Evolutionary conservation across 139 green algal species (phyloP), one percentile per base, ranked within the genome.

Genomic region (Closterium sp.): DNA sequence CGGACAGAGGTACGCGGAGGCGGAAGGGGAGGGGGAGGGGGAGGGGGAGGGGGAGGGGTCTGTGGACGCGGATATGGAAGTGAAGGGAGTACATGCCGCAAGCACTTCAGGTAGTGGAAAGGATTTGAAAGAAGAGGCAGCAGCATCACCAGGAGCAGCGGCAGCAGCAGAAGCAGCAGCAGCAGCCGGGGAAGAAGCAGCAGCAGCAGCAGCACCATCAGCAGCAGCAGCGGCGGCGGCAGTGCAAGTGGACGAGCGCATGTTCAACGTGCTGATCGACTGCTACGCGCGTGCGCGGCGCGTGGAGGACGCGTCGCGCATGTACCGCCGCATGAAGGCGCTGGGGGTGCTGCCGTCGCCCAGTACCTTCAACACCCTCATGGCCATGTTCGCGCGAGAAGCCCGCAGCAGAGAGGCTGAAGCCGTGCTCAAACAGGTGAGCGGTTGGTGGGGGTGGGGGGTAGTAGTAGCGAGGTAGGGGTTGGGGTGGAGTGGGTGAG

Each of bases 321-420:
- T 30, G 35, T 90, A 83, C 87, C 87, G 87, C 21, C 87, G 34
- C 34, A 90, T 90, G 87, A 81, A 83, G 34, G 34, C 87, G 19
- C 33, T 30, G 31, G 87, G 25, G 25, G 35, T 90, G 28, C 34
- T 25, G n/a, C 87, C 87, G 7, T 33, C 35, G 36, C 87, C 19
- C 34, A 28, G 32, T 16, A 90, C 87, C 16, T 90, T 36, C 87
- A 90, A 90, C 87, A 83, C 34, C 25, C 87, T 90, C 34, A 90
- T 90, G 30, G 38, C 36, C 34, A 81, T 90, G 87, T 90, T 90
- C 69, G 87, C 87, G 2, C 64, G 28, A 6, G 34, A 90, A 23
- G 34, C 34, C 10, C 87, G 87, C 28, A 84, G 28, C 87, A 21
- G 30, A 1, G 87, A 90, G 6, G 87, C 87, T 4, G 86, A 89